Conservation (phyloP, 306 rosid genomes). For the Astragalus glycyphyllos region DNA sequence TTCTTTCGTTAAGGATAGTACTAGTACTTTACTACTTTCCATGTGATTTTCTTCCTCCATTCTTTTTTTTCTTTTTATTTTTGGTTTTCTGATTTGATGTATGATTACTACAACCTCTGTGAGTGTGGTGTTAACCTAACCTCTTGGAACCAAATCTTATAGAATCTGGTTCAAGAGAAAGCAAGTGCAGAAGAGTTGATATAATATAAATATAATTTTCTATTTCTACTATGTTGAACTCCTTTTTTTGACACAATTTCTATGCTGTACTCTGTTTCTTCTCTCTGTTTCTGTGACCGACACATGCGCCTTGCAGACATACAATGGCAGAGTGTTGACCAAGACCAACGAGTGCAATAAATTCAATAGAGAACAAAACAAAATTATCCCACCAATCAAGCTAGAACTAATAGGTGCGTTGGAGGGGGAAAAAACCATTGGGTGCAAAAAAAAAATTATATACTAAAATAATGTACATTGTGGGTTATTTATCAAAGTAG, state of each 20-base stretch:
- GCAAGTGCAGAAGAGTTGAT: slow-evolving; percentile 89
- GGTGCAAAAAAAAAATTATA: too few relatives aligned
- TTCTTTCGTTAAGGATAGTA: slow-evolving; percentile 28
- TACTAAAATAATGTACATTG: too few relatives aligned
- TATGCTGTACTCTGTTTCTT: not conserved
- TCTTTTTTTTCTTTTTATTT: slow-evolving; percentile 27
- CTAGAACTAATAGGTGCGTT: slow-evolving; percentile 27
- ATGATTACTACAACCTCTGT: slow-evolving; percentile 72
- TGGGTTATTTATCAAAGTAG: too few relatives aligned
- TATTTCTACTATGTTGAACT: slow-evolving; percentile 14
- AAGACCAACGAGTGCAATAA: slow-evolving; percentile 36
- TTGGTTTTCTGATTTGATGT: slow-evolving; percentile 12
- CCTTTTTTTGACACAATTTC: not conserved
- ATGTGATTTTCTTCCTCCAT: slow-evolving; percentile 44
- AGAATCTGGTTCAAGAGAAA: slow-evolving; percentile 57
- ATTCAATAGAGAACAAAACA: slow-evolving; percentile 11
- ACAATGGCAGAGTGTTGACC: slow-evolving; percentile 39
- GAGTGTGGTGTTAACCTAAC: slow-evolving; percentile 50
- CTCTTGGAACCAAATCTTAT: slow-evolving; percentile 54
- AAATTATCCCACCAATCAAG: slow-evolving; percentile 46
- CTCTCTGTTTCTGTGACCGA: slow-evolving; percentile 32
- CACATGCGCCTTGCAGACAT: slow-evolving; percentile 45
- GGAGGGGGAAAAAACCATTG: too few relatives aligned
- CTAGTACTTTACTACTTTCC: not conserved
- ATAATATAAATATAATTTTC: slow-evolving; percentile 47